Conservation (phyloP, 345 rosid genomes). For the Cochlearia excelsa region DNA sequence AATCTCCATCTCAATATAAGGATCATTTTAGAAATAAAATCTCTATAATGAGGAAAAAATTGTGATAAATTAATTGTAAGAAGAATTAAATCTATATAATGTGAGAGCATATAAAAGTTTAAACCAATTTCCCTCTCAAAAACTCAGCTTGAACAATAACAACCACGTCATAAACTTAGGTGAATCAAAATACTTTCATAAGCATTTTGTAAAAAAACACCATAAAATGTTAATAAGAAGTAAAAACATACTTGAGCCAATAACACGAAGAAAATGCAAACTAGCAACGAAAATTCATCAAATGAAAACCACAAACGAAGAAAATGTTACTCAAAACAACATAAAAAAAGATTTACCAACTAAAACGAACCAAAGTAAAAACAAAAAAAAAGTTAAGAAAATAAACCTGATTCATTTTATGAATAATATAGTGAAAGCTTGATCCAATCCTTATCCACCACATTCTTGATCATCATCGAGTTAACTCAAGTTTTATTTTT, state of each 20-base stretch:
- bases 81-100: not conserved
- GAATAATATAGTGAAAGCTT: slow-evolving; percentile 19
- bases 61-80: no score
- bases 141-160: no score
- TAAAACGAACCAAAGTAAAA: slow-evolving; percentile 10
- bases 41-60: no score
- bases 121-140: not conserved
- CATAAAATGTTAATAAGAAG: slow-evolving; percentile 21
- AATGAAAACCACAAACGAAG: slow-evolving; percentile 8
- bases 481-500: slow-evolving; percentile 18
- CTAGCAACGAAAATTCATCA: slow-evolving; percentile 19
- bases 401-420: slow-evolving; percentile 26
- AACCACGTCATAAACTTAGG: not conserved
- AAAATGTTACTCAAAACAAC: slow-evolving; percentile 27
- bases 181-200: slow-evolving; percentile 2
- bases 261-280: slow-evolving; percentile 16
- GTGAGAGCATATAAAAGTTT: not conserved
- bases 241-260: slow-evolving; percentile 17
- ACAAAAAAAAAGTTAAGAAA: not conserved
- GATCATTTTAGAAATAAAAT: no score
- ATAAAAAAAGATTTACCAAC: slow-evolving; percentile 24
- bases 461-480: slow-evolving; percentile 18
- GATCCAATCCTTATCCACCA: slow-evolving; percentile 16
- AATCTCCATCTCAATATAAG: no score
- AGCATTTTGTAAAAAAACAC: slow-evolving; percentile 2